Conservation (phyloP, 805 yeast genomes). For the Zygosaccharomyces bisporus region DNA sequence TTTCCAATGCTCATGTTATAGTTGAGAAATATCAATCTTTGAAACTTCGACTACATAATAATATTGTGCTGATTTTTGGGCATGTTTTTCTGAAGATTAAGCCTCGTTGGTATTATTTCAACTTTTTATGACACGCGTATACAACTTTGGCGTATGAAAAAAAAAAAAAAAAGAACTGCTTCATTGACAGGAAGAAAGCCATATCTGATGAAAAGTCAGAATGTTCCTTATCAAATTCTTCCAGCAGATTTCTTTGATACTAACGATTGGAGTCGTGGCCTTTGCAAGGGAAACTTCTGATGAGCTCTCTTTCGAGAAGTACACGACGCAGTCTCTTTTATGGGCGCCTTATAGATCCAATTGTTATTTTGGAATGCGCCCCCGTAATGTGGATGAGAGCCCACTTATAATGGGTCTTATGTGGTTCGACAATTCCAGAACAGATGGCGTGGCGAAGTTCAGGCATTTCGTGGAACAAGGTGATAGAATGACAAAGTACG, state of each 20-base stretch:
- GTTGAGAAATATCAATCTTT: too few species aligned
- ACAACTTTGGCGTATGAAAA: background rate
- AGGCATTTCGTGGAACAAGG: constrained; percentile 75
- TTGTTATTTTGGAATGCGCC: constrained; percentile 79
- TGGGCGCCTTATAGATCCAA: constrained; percentile 97
- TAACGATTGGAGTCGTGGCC: constrained; percentile 3
- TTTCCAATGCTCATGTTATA: too few species aligned
- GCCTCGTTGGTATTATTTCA: too few species aligned
- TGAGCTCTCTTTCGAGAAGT: constrained; percentile 27
- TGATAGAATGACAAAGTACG: constrained; percentile 67
- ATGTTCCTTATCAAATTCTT: constrained; percentile 11
- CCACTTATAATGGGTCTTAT: constrained; percentile 79
- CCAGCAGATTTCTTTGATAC: background rate
- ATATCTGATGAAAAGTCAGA: background rate
- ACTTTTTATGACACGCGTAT: background rate
- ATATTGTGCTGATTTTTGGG: background rate
- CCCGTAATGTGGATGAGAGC: constrained; percentile 46
- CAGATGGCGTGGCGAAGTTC: constrained; percentile 49
- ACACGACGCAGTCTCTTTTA: constrained; percentile 49
- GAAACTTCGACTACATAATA: too few species aligned
- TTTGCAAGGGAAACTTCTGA: constrained; percentile 1
- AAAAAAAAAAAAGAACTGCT: too few species aligned
- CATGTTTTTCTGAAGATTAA: background rate
- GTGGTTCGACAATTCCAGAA: constrained; percentile 74
- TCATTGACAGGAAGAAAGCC: background rate